Conservation (phyloP, 352 stramenopile genomes). For the Pythium volutum region DNA sequence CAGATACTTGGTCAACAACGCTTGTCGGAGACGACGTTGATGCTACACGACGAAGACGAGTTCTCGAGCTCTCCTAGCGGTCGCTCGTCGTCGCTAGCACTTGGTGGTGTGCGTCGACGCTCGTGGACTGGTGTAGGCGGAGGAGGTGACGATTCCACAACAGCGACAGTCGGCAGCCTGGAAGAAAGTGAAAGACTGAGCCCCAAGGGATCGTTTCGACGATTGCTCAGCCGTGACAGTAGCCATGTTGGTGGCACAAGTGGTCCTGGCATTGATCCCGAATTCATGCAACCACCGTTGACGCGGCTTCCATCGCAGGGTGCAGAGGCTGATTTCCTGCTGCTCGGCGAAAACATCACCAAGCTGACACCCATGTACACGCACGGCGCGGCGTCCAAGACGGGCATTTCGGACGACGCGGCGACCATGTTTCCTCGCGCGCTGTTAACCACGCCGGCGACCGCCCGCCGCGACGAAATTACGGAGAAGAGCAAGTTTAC, state of each 20-base stretch:
- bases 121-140: constrained; percentile 18
- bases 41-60: constrained; percentile 23
- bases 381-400: constrained; percentile 29
- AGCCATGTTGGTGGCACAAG: constrained; percentile 8
- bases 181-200: constrained; percentile 33
- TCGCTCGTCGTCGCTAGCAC: neutral
- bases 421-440: constrained; percentile 74
- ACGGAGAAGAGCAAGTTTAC: constrained; percentile 82
- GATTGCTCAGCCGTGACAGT: constrained; percentile 38
- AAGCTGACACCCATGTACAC: constrained; percentile 49
- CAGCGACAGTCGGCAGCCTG: constrained; percentile 13
- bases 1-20: constrained; percentile 27
- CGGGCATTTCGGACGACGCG: constrained; percentile 57
- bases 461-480: constrained; percentile 63
- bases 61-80: neutral
- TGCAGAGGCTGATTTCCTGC: constrained; percentile 48
- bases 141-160: constrained; percentile 20
- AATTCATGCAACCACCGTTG: constrained; percentile 28
- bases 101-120: constrained; percentile 9
- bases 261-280: neutral
- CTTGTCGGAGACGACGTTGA: constrained; percentile 15
- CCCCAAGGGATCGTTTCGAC: constrained; percentile 44
- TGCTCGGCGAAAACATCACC: constrained; percentile 61
- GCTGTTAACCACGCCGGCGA: constrained; percentile 52
- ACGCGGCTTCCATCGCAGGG: constrained; percentile 35